Conservation (phyloP, 2,329 filamentous ascomycete species). For the Hypoxylon sp. region DNA sequence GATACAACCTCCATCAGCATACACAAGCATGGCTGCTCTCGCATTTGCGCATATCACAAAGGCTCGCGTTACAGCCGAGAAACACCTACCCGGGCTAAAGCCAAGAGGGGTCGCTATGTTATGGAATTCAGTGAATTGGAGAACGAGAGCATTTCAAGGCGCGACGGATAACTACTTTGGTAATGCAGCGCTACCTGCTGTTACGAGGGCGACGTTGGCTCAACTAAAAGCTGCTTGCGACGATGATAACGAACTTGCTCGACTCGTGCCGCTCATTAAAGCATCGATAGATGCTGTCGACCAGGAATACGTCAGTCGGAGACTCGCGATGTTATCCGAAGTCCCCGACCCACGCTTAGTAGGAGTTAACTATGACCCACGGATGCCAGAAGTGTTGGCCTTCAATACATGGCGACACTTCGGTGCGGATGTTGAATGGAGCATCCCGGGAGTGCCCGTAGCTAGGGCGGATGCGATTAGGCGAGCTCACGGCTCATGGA, state of each 20-base stretch:
- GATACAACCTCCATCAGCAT: slow-evolving; percentile 55
- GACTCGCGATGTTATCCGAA: slow-evolving; percentile 57
- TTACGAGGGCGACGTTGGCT: slow-evolving; percentile 50
- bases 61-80: slow-evolving; percentile 53
- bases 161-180: slow-evolving; percentile 58
- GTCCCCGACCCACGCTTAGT: slow-evolving; percentile 59
- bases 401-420: slow-evolving; percentile 65
- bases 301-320: slow-evolving; percentile 58
- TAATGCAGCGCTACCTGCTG: slow-evolving; percentile 60
- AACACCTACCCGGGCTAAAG: slow-evolving; percentile 44
- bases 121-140: slow-evolving; percentile 62
- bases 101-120: slow-evolving; percentile 49
- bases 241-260: slow-evolving; percentile 50
- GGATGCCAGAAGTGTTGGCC: slow-evolving; percentile 58
- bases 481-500: slow-evolving; percentile 53
- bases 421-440: slow-evolving; percentile 60
- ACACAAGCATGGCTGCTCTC: slow-evolving; percentile 59
- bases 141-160: slow-evolving; percentile 55
- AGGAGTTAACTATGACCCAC: slow-evolving; percentile 60
- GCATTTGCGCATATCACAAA: slow-evolving; percentile 59
- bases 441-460: slow-evolving; percentile 56
- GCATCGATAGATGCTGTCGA: slow-evolving; percentile 57
- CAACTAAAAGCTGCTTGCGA: slow-evolving; percentile 48
- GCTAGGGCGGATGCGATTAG: slow-evolving; percentile 57
- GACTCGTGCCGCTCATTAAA: slow-evolving; percentile 53